A percentile compares a stretch with the other conserved stretches of the same genome.
Conservation (phyloP, 352 stramenopile genomes). For the Pelagophyceae sp. region DNA sequence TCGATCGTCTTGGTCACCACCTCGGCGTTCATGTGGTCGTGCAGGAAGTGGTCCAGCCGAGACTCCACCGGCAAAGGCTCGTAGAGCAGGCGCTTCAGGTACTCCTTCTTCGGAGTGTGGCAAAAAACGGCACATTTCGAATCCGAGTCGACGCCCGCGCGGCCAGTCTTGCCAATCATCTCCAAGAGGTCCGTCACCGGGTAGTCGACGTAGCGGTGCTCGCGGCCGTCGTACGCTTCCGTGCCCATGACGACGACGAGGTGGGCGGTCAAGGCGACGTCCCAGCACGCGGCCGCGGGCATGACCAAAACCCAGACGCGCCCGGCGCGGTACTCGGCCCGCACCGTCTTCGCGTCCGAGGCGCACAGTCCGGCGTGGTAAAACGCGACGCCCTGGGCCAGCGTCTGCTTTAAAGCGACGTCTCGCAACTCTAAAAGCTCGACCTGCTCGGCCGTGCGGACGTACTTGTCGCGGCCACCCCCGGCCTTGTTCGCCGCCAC, state of each 20-base stretch:
- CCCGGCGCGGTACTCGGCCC: slow-evolving; percentile 70
- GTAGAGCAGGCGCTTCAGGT: slow-evolving; percentile 96
- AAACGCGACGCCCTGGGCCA: slow-evolving; percentile 87
- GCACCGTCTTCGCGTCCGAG: slow-evolving; percentile 74
- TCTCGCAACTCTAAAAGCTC: slow-evolving; percentile 58
- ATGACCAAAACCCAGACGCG: slow-evolving; percentile 84
- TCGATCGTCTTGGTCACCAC: slow-evolving; percentile 96
- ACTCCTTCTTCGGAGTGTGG: slow-evolving; percentile 93
- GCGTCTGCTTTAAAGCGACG: slow-evolving; percentile 78
- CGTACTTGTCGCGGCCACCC: slow-evolving; percentile 27
- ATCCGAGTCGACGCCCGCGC: slow-evolving; percentile 36
- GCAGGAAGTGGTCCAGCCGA: slow-evolving; percentile 93
- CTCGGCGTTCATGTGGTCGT: slow-evolving; percentile 97
- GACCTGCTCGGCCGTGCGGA: slow-evolving; percentile 29
- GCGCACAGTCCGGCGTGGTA: slow-evolving; percentile 81
- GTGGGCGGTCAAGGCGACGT: slow-evolving; percentile 62
- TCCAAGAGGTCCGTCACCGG: slow-evolving; percentile 90
- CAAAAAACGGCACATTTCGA: slow-evolving; percentile 89
- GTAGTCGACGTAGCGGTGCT: slow-evolving; percentile 93
- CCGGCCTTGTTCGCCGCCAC: slow-evolving; percentile 40
- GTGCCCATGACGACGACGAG: slow-evolving; percentile 95
- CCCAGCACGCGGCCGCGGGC: slow-evolving; percentile 84
- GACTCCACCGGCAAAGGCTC: slow-evolving; percentile 97
- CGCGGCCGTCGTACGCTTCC: slow-evolving; percentile 89
- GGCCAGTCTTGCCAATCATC: slow-evolving; percentile 79